Evolutionary conservation across 129 eudicot species (phyloP), one percentile per base, ranked within the genome.

Genomic region (Cynara cardunculus): DNA sequence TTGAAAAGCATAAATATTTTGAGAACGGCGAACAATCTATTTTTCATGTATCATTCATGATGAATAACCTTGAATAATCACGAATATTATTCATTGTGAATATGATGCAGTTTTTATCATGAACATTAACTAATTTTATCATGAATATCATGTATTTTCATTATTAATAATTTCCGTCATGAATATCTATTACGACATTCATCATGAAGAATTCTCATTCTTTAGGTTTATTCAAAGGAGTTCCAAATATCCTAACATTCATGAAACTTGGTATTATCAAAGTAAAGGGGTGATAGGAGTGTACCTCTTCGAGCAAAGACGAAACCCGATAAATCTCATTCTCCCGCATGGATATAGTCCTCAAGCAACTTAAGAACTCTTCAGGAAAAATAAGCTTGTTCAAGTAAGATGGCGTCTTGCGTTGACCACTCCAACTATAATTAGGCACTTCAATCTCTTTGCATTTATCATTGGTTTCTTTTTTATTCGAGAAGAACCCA

Each of bases 291-390:
- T 13, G 73, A 53, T 25, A 46, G 80, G 25, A 44, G 34, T 71
- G 19, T 34, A 96, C 99, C 93, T 88, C 99, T 87, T 88, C 92
- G 22, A 96, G 99, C 84, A 92, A 81, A 9, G 97, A 89, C 37
- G 94, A 84, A 81, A 91, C 99, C 80, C 34, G 85, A 75, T 78
- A 84, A 68, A 92, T 81, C 67, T 96, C 97, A 74, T 81, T 79
- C 83, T 96, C 97, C 25, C 77, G 85, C 99, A 96, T 92, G 76
- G 98, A 89, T 81, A 96, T 84, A 44, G 99, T 96, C 82, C 99
- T 91, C 88, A 96, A 88, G 12, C 97, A 82, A 78, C 92, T 86
- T 81, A 96, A 73, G 80, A 95, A 91, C 13, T 91, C 91, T 27
- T 90, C 98, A 7, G 99, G 99, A 76, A 96, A 92, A 81, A 96